Conservation (phyloP, 2,329 filamentous ascomycete genomes). For the Blastomyces emzantsi region DNA sequence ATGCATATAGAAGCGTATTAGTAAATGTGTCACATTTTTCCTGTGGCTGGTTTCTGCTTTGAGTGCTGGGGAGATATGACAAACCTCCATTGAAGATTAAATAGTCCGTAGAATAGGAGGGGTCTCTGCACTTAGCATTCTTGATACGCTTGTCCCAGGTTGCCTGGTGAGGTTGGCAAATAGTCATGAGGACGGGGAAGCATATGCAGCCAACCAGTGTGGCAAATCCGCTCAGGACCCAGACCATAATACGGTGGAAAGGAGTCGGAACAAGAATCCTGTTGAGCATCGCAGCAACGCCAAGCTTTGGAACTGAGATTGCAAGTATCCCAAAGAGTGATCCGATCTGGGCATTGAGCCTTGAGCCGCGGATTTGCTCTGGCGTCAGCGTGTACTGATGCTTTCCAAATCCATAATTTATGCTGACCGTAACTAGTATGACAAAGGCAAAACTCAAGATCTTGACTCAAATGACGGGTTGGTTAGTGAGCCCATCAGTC, state of each 20-base stretch:
- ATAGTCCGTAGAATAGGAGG: not conserved
- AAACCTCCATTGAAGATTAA: conserved; percentile 1
- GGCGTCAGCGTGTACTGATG: conserved; percentile 28
- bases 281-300: conserved; percentile 33
- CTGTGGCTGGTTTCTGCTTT: not conserved
- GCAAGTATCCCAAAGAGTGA: conserved; percentile 34
- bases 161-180: conserved; percentile 34
- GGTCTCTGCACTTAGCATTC: conserved; percentile 10
- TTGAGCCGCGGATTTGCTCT: not conserved
- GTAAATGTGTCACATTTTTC: not conserved
- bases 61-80: not conserved
- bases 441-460: conserved; percentile 29
- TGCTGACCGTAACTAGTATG: conserved; percentile 28
- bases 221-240: conserved; percentile 27
- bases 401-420: conserved; percentile 34
- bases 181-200: conserved; percentile 36
- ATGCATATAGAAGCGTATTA: not conserved
- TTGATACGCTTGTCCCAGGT: conserved; percentile 30
- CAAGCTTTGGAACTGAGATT: conserved; percentile 37
- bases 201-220: conserved; percentile 27
- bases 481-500: not conserved
- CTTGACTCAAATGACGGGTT: conserved; percentile 18
- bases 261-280: conserved; percentile 33
- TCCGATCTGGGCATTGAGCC: conserved; percentile 14
- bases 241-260: conserved; percentile 30